A percentile compares a stretch with the other conserved stretches of the same genome.
Conservation (phyloP, 225 moss, liverwort and hornwort species). For the Pseudisothecium myosuroides region DNA sequence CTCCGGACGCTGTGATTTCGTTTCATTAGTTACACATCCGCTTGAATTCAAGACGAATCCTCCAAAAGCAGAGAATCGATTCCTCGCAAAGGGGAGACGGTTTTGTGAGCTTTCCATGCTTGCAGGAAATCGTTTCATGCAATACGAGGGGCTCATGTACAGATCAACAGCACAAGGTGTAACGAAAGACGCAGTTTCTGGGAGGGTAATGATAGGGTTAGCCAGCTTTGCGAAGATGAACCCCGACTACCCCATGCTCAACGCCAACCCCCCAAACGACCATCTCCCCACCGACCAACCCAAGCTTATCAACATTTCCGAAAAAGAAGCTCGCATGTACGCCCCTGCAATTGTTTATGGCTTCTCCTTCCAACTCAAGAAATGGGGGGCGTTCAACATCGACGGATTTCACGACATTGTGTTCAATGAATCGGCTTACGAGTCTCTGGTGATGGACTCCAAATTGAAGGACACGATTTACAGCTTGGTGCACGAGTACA, state of each 20-base stretch:
- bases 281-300: neutral
- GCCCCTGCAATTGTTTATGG: constrained; percentile 22
- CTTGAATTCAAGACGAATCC: neutral
- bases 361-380: constrained; percentile 22
- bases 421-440: constrained; percentile 22
- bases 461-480: constrained; percentile 7
- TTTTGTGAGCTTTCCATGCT: constrained; percentile 9
- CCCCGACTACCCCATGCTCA: neutral
- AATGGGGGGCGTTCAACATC: constrained; percentile 40
- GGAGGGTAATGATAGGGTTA: constrained; percentile 22
- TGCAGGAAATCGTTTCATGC: neutral
- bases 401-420: constrained; percentile 23
- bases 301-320: neutral
- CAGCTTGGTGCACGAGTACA: constrained; percentile 6
- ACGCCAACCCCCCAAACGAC: neutral
- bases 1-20: neutral
- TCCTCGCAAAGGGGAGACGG: neutral
- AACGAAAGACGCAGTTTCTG: neutral
- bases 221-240: constrained; percentile 20
- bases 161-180: rapidly evolving
- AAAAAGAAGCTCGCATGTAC: neutral
- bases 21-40: neutral
- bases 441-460: constrained; percentile 28
- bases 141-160: constrained; percentile 11
- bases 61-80: neutral